Base-by-base conservation (phyloP, 2,329 filamentous ascomycete species). In the Sclerotinia glacialis region DNA sequence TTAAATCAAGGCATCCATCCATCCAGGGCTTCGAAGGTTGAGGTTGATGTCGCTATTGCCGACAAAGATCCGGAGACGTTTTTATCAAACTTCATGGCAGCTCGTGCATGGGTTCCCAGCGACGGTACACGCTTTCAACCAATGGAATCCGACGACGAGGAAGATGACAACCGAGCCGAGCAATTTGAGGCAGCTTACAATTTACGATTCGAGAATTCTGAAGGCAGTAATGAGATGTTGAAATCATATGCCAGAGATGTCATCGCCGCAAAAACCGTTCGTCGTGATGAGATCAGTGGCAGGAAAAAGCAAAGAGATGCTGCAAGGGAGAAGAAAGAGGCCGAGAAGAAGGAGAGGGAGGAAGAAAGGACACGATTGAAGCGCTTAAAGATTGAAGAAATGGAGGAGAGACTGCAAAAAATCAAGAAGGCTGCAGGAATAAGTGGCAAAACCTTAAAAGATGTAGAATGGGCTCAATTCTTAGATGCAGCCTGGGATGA, bases 131-230 rank as follows among this genome's bases (percentile, higher is more conserved):
- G 85, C 52, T 93, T 91, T 78, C 83, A 93, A 72, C 91, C 93
- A 0, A 90, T 99, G 67, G 92, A 97, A 75, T 97, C 93, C 0
- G 95, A 99, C 72, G 93, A 97, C 62, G 92, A 83, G 2, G 83
- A 84, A 58, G 81, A 91, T 53, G 86, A 91, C 40, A 83, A 85
- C 37, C 84, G 86, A 55, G 93, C 93, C 34, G 94, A 98, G 54
- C 87, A 89, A 68, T 96, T 94, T 74, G 95, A 99, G 79, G 85
- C 91, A 71, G 93, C 93, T 5, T 99, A 97, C 80, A 99, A 99
- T 79, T 80, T 97, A 79, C 90, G 95, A 44, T 99, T 99, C 75
- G 95, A 99, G 77, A 91, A 98, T 73, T 93, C 95, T 0, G 85
- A 85, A 68, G 93, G 91, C 76, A 88, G 91, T 73, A 97, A 97